Base-by-base conservation (phyloP, 75 land plant species). In the Pinus albicaulis region DNA sequence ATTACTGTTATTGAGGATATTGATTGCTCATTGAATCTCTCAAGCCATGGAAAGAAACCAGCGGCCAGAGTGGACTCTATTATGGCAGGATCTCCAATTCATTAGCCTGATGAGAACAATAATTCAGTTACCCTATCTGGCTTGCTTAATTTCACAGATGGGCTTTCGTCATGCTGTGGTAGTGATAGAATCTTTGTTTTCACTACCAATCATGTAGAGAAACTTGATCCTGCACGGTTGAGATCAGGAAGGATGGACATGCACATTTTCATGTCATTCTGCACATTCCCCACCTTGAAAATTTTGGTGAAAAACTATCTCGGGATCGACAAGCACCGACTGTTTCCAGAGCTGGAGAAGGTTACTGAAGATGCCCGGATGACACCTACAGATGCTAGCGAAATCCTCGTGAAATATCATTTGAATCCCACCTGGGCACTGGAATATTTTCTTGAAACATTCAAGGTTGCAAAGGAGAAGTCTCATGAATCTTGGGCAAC, bases 101-200 rank as follows among this genome's bases (percentile, higher is more conserved):
- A 41, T 41, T 2, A 12, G 41, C 41, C 71, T 68, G 71, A 68
- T 24, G 77, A 41, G 16, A 82, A 68, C 57, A 66, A 34, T 17
- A 89, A 83, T 52, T 78, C 93, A 73, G 84, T 93, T 7, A 93
- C 96, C 0, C 80, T 93, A 10, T 93, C 96, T 8, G 96, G 96
- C 12, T 44, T 93, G 79, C 69, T 93, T 64, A 93, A 93, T 76
- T 93, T 93, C 71, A 89, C 92, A 0, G 96, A 93, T 59, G 96
- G 96, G 64, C 76, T 93, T 75, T 93, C 94, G 96, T 93, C 96
- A 41, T 93, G 91, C 71, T 93, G 96, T 74, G 96, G 96, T 44
- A 89, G 92, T 74, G 96, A 93, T 82, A 75, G 94, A 76, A 87
- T 93, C 41, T 92, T 93, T 80, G 89, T 93, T 38, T 93, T 93